Evolutionary conservation across 371 early-diverging fungal species (phyloP), one percentile per base, ranked within the genome.

Genomic region (Syncephalastrum contaminatum): DNA sequence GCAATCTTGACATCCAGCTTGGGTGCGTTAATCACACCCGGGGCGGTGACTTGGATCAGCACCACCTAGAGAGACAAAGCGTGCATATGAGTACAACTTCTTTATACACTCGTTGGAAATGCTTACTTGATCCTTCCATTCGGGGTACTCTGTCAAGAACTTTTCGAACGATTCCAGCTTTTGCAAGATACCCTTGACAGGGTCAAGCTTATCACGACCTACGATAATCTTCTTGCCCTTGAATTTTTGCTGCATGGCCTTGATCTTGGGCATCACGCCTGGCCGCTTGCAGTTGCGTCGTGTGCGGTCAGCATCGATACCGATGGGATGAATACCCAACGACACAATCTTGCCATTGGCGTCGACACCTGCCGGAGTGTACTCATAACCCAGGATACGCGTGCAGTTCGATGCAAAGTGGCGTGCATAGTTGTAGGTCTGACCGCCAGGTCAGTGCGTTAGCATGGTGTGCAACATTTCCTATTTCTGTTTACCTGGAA

Each of bases 191-290:
- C 99, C 99, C 69, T 99, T 99, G 58, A 97, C 95, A 51, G 92
- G 90, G 72, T 99, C 99, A 16, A 98, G 81, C 73, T 98, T 97
- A 72, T 99, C 99, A 16, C 99, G 88, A 2, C 99, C 99, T 45
- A 99, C 86, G 46, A 99, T 90, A 54, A 99, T 91, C 57, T 88
- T 90, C 65, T 97, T 99, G 14, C 84, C 95, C 27, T 86, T 80
- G 63, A 96, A 99, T 56, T 92, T 82, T 49, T 93, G 88, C 25
- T 80, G 85, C 25, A 97, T 84, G 18, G 90, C 80, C 16, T 84
- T 75, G 60, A 95, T 85, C 71, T 89, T 92, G 8, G 86, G 81
- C 27, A 66, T 51, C 5, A 94, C 92, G 4, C 72, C 79, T 14
- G 70, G 72, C 13, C 69, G 63, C 55, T 65, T 75, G 62, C 63